These are phyloP conservation scores for Verticillium albo-atrum DNA, from an alignment of 2,329 filamentous ascomycete genomes.

Conservation along the genomic window DNA sequence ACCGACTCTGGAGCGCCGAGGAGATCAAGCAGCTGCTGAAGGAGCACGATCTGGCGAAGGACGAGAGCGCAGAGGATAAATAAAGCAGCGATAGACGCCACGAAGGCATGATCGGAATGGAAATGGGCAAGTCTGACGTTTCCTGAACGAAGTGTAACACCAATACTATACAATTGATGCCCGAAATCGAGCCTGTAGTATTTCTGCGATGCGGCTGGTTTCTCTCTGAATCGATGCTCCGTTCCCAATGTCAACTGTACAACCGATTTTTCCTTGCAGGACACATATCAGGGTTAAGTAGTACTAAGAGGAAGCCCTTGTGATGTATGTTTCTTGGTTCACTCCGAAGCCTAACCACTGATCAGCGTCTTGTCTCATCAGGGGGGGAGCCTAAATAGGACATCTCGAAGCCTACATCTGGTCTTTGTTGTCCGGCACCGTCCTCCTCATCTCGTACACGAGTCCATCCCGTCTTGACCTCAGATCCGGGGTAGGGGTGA, in stretches of 20 bases:
- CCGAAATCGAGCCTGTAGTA: not conserved
- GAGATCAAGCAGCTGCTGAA: constrained; percentile 92
- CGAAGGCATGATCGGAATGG: not conserved
- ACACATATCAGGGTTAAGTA: not conserved
- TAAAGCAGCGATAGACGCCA: constrained; percentile 23
- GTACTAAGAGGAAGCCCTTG: not conserved
- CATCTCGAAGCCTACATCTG: constrained; percentile 34
- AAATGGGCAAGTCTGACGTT: not conserved
- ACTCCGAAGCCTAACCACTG: not conserved
- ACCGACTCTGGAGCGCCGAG: constrained; percentile 93
- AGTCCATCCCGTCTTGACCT: constrained; percentile 28
- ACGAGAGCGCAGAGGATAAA: constrained; percentile 66
- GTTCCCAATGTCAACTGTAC: too few species aligned
- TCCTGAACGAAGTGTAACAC: not conserved
- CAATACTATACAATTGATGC: not conserved
- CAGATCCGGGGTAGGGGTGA: constrained; percentile 41
- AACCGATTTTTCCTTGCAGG: too few species aligned
- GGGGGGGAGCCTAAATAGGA: constrained; percentile 15
- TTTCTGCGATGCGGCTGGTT: not conserved
- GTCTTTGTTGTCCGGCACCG: not conserved
- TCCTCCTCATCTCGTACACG: constrained; percentile 53
- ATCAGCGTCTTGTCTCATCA: constrained; percentile 16
- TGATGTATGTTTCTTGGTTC: not conserved
- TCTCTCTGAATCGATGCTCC: not conserved
- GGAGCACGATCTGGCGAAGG: constrained; percentile 92